Conservation (phyloP, 2,329 filamentous ascomycete genomes). For the Exophiala dermatitidis region DNA sequence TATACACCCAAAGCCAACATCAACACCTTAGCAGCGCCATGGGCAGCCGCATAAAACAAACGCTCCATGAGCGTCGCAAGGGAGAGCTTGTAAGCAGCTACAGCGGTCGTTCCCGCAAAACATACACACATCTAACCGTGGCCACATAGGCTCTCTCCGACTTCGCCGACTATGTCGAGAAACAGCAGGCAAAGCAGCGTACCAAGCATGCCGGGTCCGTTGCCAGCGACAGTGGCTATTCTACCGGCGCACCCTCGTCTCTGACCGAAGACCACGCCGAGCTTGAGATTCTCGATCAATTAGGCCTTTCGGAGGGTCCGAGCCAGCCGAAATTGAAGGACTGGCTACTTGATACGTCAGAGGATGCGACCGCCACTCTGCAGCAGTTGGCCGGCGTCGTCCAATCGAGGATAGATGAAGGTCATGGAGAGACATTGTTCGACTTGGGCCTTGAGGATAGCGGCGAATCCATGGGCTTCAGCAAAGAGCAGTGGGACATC, state of each 20-base stretch:
- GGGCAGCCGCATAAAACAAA: slow-evolving; percentile 51
- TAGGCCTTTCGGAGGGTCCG: slow-evolving; percentile 63
- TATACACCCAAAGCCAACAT: slow-evolving; percentile 30
- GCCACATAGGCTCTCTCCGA: slow-evolving; percentile 68
- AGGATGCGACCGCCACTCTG: slow-evolving; percentile 53
- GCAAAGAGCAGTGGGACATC: slow-evolving; percentile 64
- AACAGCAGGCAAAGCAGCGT: slow-evolving; percentile 62
- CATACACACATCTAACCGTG: slow-evolving; percentile 1
- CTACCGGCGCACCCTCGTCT: slow-evolving; percentile 31
- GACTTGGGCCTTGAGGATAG: slow-evolving; percentile 88
- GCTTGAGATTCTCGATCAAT: slow-evolving; percentile 77
- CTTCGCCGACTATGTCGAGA: slow-evolving; percentile 95
- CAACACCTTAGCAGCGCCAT: slow-evolving; percentile 34
- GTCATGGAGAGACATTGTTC: slow-evolving; percentile 81
- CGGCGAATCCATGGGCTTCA: slow-evolving; percentile 75
- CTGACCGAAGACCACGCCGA: slow-evolving; percentile 68
- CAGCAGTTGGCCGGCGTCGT: slow-evolving; percentile 60
- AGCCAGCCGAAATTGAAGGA: slow-evolving; percentile 65
- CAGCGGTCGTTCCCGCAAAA: background rate
- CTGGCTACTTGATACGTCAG: slow-evolving; percentile 57
- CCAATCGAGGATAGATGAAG: slow-evolving; percentile 65
- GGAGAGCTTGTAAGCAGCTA: slow-evolving; percentile 65
- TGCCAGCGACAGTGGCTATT: slow-evolving; percentile 38
- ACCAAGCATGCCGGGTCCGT: slow-evolving; percentile 35
- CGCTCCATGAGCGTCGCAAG: slow-evolving; percentile 71